Evolutionary conservation across 1,284 basidiomycete genomes (phyloP).

Genomic region (Melampsora americana): DNA sequence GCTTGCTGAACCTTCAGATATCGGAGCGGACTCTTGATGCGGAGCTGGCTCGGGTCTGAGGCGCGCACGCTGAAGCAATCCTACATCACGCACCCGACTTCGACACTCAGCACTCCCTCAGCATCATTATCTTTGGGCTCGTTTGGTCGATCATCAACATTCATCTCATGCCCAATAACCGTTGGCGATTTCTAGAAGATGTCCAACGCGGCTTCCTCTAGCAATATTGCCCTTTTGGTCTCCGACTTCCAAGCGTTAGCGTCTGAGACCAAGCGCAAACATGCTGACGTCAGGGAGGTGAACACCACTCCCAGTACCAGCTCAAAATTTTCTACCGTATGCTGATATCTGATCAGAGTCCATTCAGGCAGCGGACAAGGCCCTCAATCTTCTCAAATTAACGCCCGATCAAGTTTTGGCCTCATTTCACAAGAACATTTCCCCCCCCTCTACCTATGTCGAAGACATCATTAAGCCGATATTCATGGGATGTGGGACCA

Average conservation of each 20-base stretch:
- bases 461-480: constrained; percentile 80
- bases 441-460: constrained; percentile 53
- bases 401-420: constrained; percentile 47
- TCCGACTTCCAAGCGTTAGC: constrained; percentile 64
- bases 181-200: neutral
- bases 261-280: constrained; percentile 73
- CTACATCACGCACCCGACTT: no score
- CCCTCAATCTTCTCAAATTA: constrained; percentile 48
- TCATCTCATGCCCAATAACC: no score
- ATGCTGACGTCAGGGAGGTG: constrained; percentile 79
- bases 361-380: constrained; percentile 51
- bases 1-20: no score
- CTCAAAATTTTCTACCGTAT: constrained; percentile 49
- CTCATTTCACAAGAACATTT: constrained; percentile 46
- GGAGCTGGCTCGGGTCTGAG: no score
- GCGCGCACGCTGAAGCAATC: no score
- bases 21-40: no score
- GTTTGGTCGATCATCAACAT: no score
- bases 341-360: neutral
- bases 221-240: constrained; percentile 35
- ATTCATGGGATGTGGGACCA: constrained; percentile 88
- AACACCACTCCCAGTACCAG: constrained; percentile 63
- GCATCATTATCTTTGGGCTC: no score
- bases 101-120: no score
- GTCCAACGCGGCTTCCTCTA: constrained; percentile 28